Conservation (phyloP, 208 protist species). For the Wallacemonas sp. region DNA sequence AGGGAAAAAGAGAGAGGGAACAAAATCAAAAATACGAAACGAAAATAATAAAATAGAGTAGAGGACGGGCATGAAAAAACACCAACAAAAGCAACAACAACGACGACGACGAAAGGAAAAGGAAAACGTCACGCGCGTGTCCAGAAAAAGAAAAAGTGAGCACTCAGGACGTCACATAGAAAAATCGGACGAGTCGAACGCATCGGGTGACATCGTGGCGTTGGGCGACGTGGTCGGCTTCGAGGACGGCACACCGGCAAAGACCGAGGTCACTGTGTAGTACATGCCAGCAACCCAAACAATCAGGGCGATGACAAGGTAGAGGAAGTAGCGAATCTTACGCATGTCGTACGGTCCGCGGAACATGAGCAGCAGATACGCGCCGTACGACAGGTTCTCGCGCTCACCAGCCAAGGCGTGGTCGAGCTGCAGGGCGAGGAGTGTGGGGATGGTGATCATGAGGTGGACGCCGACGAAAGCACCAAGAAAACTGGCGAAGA, state of each 20-base stretch:
- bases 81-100: conserved; percentile 1
- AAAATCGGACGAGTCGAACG: not conserved
- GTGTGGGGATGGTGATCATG: conserved; percentile 72
- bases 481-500: conserved; percentile 80
- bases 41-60: conserved; percentile 9
- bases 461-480: conserved; percentile 79
- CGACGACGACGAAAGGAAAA: too few relatives aligned
- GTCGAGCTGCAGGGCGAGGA: conserved; percentile 56
- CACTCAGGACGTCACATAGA: too few relatives aligned
- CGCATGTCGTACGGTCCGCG: conserved; percentile 33
- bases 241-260: conserved; percentile 9
- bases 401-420: conserved; percentile 33
- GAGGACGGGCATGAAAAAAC: not conserved
- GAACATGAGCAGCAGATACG: conserved; percentile 47
- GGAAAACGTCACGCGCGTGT: too few relatives aligned
- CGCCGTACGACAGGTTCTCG: conserved; percentile 31
- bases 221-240: not conserved
- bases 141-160: too few relatives aligned
- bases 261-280: conserved; percentile 34
- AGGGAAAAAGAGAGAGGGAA: not conserved
- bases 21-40: conserved; percentile 17
- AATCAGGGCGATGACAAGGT: conserved; percentile 48
- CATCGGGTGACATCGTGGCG: not conserved
- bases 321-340: conserved; percentile 45
- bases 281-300: conserved; percentile 63